Conservation (phyloP, 495 filamentous ascomycete genomes). For the Aspergillus sclerotiicarbonarius region DNA sequence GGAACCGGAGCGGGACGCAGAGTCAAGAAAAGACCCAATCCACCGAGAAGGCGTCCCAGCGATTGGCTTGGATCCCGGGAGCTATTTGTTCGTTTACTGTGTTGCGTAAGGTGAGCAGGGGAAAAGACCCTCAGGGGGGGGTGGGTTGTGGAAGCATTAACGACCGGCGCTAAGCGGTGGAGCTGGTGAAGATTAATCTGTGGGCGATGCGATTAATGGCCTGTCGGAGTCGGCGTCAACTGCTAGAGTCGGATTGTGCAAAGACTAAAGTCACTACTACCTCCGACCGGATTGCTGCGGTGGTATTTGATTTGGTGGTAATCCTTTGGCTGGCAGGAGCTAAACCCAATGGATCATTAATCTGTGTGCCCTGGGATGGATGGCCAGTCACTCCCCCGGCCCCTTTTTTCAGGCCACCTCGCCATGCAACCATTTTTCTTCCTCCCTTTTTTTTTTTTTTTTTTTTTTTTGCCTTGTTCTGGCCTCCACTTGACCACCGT, state of each 20-base stretch:
- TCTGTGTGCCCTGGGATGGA: not conserved
- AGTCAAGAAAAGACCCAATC: not conserved
- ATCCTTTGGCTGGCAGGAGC: not conserved
- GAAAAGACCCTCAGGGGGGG: constrained; percentile 7
- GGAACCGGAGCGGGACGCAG: constrained; percentile 3
- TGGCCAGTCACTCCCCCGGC: not conserved
- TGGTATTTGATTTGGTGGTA: not conserved
- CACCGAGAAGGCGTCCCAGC: not conserved
- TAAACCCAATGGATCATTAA: not conserved
- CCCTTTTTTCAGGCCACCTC: not conserved
- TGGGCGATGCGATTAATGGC: constrained; percentile 5
- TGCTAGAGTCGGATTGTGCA: not conserved
- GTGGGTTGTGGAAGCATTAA: constrained; percentile 6
- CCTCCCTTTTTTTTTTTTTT: not conserved
- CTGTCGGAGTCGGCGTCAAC: not conserved
- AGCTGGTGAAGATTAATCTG: constrained; percentile 17
- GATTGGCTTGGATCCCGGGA: constrained; percentile 1
- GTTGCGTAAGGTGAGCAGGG: constrained; percentile 3
- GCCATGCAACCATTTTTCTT: not conserved
- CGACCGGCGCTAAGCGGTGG: constrained; percentile 14
- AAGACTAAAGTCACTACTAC: no score
- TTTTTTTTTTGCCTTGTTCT: not conserved
- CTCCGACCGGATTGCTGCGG: not conserved
- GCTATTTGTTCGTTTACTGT: constrained; percentile 5
- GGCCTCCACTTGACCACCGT: not conserved